Conservation (phyloP, 306 rosid genomes). For the Quercus suber region DNA sequence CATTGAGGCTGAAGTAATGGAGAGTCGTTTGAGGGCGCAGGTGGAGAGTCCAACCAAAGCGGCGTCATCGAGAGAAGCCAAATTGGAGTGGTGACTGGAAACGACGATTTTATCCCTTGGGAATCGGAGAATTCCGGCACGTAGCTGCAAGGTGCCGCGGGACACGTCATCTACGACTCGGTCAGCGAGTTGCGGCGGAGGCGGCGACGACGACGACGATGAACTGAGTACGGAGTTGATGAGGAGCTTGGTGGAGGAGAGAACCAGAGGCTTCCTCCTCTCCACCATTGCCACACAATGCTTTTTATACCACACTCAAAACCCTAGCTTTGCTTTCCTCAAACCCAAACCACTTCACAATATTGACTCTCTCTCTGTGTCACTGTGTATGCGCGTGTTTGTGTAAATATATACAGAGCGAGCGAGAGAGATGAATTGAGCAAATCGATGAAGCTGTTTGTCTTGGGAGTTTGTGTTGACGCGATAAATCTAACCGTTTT, state of each 20-base stretch:
- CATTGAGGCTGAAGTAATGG: constrained; percentile 63
- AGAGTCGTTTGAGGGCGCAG: constrained; percentile 57
- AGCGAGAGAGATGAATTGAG: neutral
- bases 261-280: constrained; percentile 75
- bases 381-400: no score
- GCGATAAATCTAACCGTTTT: neutral
- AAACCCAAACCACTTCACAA: neutral
- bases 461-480: neutral
- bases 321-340: neutral
- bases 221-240: constrained; percentile 49
- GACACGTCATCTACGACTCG: constrained; percentile 15
- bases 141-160: constrained; percentile 24
- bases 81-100: constrained; percentile 18
- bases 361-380: no score
- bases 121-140: constrained; percentile 67
- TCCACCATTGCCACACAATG: constrained; percentile 50
- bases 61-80: constrained; percentile 54
- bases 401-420: neutral
- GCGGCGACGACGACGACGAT: neutral
- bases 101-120: constrained; percentile 15
- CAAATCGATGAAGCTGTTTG: neutral
- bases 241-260: constrained; percentile 58
- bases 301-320: neutral
- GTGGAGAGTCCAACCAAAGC: constrained; percentile 67
- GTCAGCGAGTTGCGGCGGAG: constrained; percentile 13